phyloP scores from a whole-genome alignment of 805 yeast species.

The Huiozyma sinensis region DNA sequence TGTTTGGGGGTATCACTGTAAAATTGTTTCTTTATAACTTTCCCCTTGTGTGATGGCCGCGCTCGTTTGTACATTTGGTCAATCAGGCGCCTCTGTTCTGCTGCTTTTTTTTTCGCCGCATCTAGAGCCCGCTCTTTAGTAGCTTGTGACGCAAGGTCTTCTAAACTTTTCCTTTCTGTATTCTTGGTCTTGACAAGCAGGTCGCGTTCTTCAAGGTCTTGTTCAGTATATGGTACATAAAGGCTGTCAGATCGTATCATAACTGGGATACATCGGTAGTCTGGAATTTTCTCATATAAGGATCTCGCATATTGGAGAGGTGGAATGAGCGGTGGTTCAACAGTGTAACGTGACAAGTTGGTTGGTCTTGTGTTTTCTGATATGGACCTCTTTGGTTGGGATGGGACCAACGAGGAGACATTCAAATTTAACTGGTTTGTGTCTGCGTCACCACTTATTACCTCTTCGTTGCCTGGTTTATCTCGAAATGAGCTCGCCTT shows the following conservation, averaged over 20 bases:
- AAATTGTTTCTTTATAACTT: no score
- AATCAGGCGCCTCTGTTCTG: slow-evolving; percentile 21
- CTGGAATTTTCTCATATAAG: slow-evolving; percentile 21
- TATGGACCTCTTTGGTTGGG: neutral
- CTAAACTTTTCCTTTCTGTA: no score
- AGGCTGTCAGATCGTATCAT: slow-evolving; percentile 12
- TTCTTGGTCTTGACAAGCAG: neutral
- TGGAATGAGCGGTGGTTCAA: slow-evolving; percentile 9
- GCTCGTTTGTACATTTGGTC: slow-evolving; percentile 6
- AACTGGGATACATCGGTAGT: slow-evolving; percentile 23
- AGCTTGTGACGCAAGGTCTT: slow-evolving; percentile 1
- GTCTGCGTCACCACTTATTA: no score
- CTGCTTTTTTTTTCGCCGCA: slow-evolving; percentile 1
- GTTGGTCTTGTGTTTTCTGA: neutral
- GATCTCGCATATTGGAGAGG: slow-evolving; percentile 24
- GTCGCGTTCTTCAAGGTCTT: neutral
- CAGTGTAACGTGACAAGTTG: neutral
- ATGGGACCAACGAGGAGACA: no score
- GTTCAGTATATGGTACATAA: neutral
- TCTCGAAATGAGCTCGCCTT: neutral
- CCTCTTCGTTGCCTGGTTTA: neutral
- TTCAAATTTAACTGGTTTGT: no score
- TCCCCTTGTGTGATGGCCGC: neutral
- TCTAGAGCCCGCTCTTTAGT: neutral
- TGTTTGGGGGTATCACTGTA: no score